These are phyloP conservation scores for Pleurotus tuoliensis DNA, from an alignment of 768 basidiomycete genomes.

Conservation along the genomic window DNA sequence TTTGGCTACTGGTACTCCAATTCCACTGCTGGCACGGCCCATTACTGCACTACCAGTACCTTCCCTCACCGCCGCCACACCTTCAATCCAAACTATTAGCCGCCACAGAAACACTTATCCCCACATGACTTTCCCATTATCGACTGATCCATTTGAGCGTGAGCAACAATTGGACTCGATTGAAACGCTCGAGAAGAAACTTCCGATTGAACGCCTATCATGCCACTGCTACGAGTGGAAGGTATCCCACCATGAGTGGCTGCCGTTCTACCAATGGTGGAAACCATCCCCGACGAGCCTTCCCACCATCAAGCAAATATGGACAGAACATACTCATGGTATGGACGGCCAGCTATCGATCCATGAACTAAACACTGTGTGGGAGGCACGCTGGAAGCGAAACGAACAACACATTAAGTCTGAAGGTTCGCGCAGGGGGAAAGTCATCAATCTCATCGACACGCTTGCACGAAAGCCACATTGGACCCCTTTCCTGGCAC, in stretches of 20 bases:
- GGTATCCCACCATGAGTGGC: constrained; percentile 17
- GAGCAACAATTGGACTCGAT: constrained; percentile 4
- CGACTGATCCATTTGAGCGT: neutral
- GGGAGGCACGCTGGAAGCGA: constrained; percentile 19
- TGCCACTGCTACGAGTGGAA: constrained; percentile 22
- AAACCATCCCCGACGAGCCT: neutral
- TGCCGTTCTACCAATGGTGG: constrained; percentile 20
- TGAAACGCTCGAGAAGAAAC: constrained; percentile 1
- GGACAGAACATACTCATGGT: constrained; percentile 23
- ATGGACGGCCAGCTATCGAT: constrained; percentile 21
- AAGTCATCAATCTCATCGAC: constrained; percentile 19
- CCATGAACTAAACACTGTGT: constrained; percentile 7
- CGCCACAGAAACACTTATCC: neutral
- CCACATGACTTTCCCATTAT: constrained; percentile 5
- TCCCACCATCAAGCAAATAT: constrained; percentile 19
- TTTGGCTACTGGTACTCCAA: too few species aligned
- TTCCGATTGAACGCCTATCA: neutral
- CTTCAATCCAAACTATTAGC: neutral
- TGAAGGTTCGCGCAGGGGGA: constrained; percentile 17
- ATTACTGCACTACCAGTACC: too few species aligned
- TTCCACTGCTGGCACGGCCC: too few species aligned
- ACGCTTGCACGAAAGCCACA: constrained; percentile 13
- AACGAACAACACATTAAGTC: constrained; percentile 19
- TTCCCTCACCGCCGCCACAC: neutral
- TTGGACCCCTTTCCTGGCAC: constrained; percentile 17